Evolutionary conservation across 225 moss, liverwort and hornwort genomes (phyloP).

Genomic region (Climacium dendroides): DNA sequence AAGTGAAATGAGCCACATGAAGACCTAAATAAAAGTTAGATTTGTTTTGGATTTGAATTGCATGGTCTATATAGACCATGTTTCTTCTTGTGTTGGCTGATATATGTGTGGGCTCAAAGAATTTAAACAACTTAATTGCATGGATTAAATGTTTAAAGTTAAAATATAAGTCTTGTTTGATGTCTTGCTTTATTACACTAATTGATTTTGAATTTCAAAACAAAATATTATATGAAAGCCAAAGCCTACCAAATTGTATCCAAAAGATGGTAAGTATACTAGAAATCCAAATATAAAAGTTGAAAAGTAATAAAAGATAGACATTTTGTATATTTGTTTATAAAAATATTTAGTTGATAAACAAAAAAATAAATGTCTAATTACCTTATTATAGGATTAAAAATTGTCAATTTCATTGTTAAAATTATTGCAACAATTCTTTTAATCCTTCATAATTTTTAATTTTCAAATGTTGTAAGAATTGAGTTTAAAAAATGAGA

Average conservation of each 20-base stretch:
- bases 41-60: background rate
- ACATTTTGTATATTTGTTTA: background rate
- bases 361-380: background rate
- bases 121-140: background rate
- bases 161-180: background rate
- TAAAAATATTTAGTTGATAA: too few relatives aligned
- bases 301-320: background rate
- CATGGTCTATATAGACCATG: accelerated
- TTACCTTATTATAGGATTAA: too few relatives aligned
- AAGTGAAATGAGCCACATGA: accelerated
- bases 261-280: background rate
- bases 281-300: background rate
- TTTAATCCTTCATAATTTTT: background rate
- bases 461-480: background rate
- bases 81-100: background rate
- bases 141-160: background rate
- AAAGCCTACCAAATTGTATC: background rate
- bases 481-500: background rate
- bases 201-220: background rate
- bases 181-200: background rate
- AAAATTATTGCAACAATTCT: background rate
- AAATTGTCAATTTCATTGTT: too few relatives aligned
- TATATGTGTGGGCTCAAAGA: background rate
- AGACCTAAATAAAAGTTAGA: background rate
- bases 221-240: background rate